Evolutionary conservation across 2,329 filamentous ascomycete genomes (phyloP).

Genomic region (Cadophora sp.): DNA sequence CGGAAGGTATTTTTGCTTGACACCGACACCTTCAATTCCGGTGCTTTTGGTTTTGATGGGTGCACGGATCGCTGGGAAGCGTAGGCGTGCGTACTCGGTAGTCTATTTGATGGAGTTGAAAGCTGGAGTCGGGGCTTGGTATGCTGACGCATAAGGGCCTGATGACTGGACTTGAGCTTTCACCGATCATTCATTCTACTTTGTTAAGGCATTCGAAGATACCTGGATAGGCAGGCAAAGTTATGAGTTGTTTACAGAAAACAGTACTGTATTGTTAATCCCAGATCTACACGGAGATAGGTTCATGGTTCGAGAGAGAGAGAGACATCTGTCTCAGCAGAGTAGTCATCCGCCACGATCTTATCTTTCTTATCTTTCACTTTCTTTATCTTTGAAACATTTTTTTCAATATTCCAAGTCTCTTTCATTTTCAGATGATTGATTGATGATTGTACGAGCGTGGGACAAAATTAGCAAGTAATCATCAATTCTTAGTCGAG

Average conservation of each 20-base stretch:
- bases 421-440: background rate
- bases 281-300: background rate
- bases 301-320: background rate
- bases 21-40: too few species aligned
- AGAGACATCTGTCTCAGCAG: slow-evolving; percentile 9
- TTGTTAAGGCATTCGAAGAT: background rate
- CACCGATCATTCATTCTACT: background rate
- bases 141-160: background rate
- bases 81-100: background rate
- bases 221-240: background rate
- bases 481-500: background rate
- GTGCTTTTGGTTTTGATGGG: too few species aligned
- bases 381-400: background rate
- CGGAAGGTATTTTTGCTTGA: slow-evolving; percentile 3
- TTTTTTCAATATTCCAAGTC: background rate
- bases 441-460: background rate
- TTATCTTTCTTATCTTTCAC: background rate
- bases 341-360: background rate
- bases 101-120: background rate
- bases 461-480: background rate
- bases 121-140: background rate
- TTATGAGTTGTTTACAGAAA: background rate
- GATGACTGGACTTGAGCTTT: background rate
- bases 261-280: background rate
- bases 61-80: slow-evolving; percentile 11